Evolutionary conservation across 345 rosid genomes (phyloP).

Genomic region (Aurinia saxatilis): DNA sequence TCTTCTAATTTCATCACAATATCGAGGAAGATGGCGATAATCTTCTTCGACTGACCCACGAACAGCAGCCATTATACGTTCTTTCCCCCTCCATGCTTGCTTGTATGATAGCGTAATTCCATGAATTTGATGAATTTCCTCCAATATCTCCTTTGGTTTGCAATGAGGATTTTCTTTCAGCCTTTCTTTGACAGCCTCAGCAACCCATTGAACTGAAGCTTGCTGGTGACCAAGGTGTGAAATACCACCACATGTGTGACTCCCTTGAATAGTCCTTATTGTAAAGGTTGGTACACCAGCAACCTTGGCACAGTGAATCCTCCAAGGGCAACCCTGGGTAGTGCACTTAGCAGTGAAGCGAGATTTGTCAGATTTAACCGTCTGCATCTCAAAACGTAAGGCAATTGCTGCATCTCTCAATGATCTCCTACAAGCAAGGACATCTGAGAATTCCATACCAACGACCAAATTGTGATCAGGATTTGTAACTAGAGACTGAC

Average conservation of each 20-base stretch:
- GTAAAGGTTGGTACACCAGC: slow-evolving; percentile 93
- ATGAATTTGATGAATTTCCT: slow-evolving; percentile 88
- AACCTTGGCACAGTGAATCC: slow-evolving; percentile 94
- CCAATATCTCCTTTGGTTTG: slow-evolving; percentile 95
- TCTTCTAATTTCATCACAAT: slow-evolving; percentile 78
- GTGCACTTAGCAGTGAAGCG: slow-evolving; percentile 96
- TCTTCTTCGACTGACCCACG: slow-evolving; percentile 96
- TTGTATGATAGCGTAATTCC: slow-evolving; percentile 91
- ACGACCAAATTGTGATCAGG: slow-evolving; percentile 53
- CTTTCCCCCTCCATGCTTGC: slow-evolving; percentile 99
- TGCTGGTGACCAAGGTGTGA: slow-evolving; percentile 96
- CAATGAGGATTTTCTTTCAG: slow-evolving; percentile 79
- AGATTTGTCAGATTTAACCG: slow-evolving; percentile 90
- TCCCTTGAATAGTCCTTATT: slow-evolving; percentile 79
- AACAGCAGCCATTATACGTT: slow-evolving; percentile 88
- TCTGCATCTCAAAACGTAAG: slow-evolving; percentile 94
- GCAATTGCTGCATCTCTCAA: slow-evolving; percentile 93
- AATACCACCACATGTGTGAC: slow-evolving; percentile 83
- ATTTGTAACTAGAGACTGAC: slow-evolving; percentile 41
- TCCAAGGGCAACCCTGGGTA: slow-evolving; percentile 88
- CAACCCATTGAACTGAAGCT: slow-evolving; percentile 99
- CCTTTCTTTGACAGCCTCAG: slow-evolving; percentile 74
- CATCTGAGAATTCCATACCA: slow-evolving; percentile 96
- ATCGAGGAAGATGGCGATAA: slow-evolving; percentile 83
- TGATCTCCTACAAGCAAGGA: slow-evolving; percentile 86